phyloP scores from a whole-genome alignment of 441 rosid genomes.

The Capsella rubella region DNA sequence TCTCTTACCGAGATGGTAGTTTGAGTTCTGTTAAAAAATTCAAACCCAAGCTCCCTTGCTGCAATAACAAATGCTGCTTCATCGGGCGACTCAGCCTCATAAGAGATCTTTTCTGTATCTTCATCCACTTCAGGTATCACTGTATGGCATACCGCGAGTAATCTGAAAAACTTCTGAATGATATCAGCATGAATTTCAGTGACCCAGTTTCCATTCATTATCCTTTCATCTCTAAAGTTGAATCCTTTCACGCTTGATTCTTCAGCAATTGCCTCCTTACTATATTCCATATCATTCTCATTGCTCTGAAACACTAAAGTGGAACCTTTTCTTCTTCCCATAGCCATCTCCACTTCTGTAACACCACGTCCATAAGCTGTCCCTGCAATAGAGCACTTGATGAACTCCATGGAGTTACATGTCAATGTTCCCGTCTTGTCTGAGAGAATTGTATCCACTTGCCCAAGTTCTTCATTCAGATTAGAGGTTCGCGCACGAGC shows the following conservation, averaged over 20 bases:
- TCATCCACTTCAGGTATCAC: slow-evolving; percentile 92
- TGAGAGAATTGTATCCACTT: slow-evolving; percentile 93
- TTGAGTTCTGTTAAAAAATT: slow-evolving; percentile 81
- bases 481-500: slow-evolving; percentile 98
- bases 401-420: slow-evolving; percentile 98
- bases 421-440: slow-evolving; percentile 99
- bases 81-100: slow-evolving; percentile 99
- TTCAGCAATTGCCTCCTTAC: slow-evolving; percentile 46
- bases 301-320: slow-evolving; percentile 52
- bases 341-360: slow-evolving; percentile 87
- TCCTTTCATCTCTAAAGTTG: slow-evolving; percentile 87
- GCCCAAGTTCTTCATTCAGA: slow-evolving; percentile 99
- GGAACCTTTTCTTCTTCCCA: slow-evolving; percentile 67
- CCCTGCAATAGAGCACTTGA: slow-evolving; percentile 92
- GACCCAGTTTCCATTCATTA: slow-evolving; percentile 77
- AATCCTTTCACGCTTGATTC: slow-evolving; percentile 73
- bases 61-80: slow-evolving; percentile 98
- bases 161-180: slow-evolving; percentile 68
- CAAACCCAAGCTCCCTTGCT: slow-evolving; percentile 94
- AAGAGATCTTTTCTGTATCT: slow-evolving; percentile 65
- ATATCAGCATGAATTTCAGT: slow-evolving; percentile 63
- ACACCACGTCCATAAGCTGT: slow-evolving; percentile 83
- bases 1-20: slow-evolving; percentile 70
- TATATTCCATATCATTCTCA: slow-evolving; percentile 30
- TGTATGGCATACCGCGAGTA: slow-evolving; percentile 91